Base-by-base conservation (phyloP, 1,284 basidiomycete genomes). In the Ustilago hordei region DNA sequence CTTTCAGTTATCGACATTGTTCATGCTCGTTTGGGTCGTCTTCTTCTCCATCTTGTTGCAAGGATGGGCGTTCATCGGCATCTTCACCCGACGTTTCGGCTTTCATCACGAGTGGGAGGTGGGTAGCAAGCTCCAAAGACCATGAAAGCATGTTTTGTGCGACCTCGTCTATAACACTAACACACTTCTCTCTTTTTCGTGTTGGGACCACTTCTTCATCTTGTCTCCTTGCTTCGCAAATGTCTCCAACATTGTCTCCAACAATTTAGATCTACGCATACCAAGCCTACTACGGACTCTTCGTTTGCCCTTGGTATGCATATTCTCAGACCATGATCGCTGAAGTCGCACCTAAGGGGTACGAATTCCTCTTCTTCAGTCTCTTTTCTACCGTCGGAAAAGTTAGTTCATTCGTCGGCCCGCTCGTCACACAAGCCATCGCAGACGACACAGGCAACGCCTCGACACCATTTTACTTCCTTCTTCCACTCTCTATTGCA, bases 281-380 rank as follows among this genome's bases (percentile, higher is more conserved):
- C 56, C 56, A 72, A 53, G 68, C 64, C 32, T 67, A 55, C 63
- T 81, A 55, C 54, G 63, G 55, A 6, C n/a, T 55, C 0, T 93
- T 93, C 86, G 93, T 94, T 86, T 93, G 93, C 8, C 93, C 93
- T 0, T 95, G 93, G 88, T 95, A 93, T 82, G 92, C 93, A 0
- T 93, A 92, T 82, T 90, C 92, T 19, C 92, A 93, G 86, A 93
- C 93, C 0, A 92, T 93, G 92, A 93, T 94, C 64, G 92, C 91
- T 80, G 92, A 93, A 80, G 92, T 93, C 8, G 91, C 91, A 15
- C 93, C 93, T 12, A 87, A 91, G 34, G 75, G 82, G 23, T 83
- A 78, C 69, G 82, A 86, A 54, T 92, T 92, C 85, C 87, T 92
- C 23, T 93, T 93, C 87, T 93, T 93, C 83, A 90, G 91, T 15